These are phyloP conservation scores for Paramecium sexaurelia DNA, from an alignment of 73 alveolate species.

Conservation along the genomic window DNA sequence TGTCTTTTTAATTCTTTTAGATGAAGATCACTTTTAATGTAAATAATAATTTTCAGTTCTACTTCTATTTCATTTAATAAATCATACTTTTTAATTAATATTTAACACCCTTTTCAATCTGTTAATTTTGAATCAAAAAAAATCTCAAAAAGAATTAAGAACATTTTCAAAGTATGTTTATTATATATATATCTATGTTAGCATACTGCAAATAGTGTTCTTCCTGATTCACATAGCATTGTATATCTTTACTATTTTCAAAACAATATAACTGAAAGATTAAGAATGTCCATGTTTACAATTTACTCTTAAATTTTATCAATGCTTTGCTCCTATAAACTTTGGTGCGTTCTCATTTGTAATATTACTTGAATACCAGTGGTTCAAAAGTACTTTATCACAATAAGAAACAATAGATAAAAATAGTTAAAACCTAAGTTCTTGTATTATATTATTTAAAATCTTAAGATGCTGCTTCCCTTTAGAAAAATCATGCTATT, in stretches of 20 bases:
- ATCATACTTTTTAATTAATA: neutral
- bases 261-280: neutral
- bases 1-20: neutral
- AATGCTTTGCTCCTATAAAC: neutral
- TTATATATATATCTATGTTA: neutral
- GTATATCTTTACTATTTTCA: neutral
- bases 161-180: neutral
- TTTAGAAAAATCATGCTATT: neutral
- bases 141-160: neutral
- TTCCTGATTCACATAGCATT: neutral
- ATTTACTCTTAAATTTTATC: neutral
- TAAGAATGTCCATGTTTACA: neutral
- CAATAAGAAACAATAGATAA: neutral
- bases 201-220: neutral
- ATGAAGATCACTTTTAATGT: neutral
- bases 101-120: neutral
- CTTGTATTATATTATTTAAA: neutral
- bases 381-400: neutral
- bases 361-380: neutral
- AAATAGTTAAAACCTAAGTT: neutral
- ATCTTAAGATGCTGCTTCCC: neutral
- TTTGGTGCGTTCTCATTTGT: slow-evolving; percentile 3
- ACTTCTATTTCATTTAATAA: neutral
- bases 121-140: neutral
- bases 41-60: neutral